phyloP scores from a whole-genome alignment of 495 filamentous ascomycete species.

The Annulohypoxylon moriforme region DNA sequence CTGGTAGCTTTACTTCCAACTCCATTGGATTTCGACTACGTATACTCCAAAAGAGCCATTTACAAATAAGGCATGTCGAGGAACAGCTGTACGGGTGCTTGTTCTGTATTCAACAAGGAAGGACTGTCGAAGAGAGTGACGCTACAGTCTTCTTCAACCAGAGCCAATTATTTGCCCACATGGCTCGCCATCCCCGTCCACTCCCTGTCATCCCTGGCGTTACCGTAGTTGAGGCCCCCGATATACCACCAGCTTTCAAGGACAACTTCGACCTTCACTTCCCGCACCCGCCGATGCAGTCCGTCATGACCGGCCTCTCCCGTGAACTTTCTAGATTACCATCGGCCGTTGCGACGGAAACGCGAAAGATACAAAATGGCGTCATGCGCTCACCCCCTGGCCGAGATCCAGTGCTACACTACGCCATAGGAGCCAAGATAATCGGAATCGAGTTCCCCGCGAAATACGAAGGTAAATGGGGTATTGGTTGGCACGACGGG shows the following conservation, averaged over 20 bases:
- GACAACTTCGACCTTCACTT: constrained; percentile 63
- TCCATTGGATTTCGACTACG: constrained; percentile 53
- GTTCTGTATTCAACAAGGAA: constrained; percentile 55
- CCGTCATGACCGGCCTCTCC: constrained; percentile 46
- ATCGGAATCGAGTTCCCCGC: constrained; percentile 59
- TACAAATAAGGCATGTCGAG: constrained; percentile 50
- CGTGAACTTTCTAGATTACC: constrained; percentile 50
- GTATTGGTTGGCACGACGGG: constrained; percentile 60
- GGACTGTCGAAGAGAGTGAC: constrained; percentile 53
- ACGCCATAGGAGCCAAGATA: constrained; percentile 55
- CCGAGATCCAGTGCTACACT: constrained; percentile 53
- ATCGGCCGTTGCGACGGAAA: constrained; percentile 50
- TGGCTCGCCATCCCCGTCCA: constrained; percentile 56
- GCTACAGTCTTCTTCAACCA: constrained; percentile 58
- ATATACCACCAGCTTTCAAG: constrained; percentile 31
- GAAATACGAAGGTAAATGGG: constrained; percentile 60
- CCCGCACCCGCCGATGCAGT: constrained; percentile 44
- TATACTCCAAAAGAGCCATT: constrained; percentile 57
- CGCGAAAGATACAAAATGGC: constrained; percentile 45
- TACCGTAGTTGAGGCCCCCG: constrained; percentile 49
- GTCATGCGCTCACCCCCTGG: constrained; percentile 51
- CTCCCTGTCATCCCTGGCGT: constrained; percentile 55
- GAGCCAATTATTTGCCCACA: constrained; percentile 53
- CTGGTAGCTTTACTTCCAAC: constrained; percentile 50
- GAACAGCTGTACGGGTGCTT: constrained; percentile 55